These are phyloP conservation scores for Amesomyces nigricolor DNA, from an alignment of 2,329 filamentous ascomycete genomes.

Conservation along the genomic window DNA sequence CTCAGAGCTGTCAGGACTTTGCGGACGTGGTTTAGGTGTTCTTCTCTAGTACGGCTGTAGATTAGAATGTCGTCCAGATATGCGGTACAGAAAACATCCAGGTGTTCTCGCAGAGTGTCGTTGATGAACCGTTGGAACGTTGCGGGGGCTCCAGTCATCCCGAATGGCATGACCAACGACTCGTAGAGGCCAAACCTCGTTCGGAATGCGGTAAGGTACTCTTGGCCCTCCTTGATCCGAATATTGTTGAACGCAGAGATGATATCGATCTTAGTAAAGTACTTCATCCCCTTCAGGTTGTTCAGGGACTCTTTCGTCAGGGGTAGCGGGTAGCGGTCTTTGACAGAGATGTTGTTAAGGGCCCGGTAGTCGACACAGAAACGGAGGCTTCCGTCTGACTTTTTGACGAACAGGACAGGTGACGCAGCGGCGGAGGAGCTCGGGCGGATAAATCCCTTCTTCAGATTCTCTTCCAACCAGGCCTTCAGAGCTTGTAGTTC, in stretches of 20 bases:
- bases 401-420: background rate
- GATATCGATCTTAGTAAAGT: slow-evolving; percentile 1
- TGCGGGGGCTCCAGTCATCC: slow-evolving; percentile 21
- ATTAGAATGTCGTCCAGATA: slow-evolving; percentile 18
- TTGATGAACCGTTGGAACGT: slow-evolving; percentile 17
- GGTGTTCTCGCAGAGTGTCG: background rate
- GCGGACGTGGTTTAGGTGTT: background rate
- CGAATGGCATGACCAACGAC: slow-evolving; percentile 31
- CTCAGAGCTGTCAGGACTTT: slow-evolving; percentile 1
- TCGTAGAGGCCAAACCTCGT: slow-evolving; percentile 27
- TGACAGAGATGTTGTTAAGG: background rate
- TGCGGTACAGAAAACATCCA: slow-evolving; percentile 9
- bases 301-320: background rate
- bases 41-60: background rate
- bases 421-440: background rate
- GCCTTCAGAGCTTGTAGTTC: background rate
- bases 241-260: background rate
- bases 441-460: no score
- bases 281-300: background rate
- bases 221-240: slow-evolving; percentile 12
- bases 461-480: background rate
- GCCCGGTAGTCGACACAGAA: slow-evolving; percentile 1
- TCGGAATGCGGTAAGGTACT: slow-evolving; percentile 32
- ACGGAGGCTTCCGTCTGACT: background rate
- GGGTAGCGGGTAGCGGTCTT: background rate